These are phyloP conservation scores for Colletotrichum cordylinicola DNA, from an alignment of 2,329 filamentous ascomycete species.

Conservation along the genomic window DNA sequence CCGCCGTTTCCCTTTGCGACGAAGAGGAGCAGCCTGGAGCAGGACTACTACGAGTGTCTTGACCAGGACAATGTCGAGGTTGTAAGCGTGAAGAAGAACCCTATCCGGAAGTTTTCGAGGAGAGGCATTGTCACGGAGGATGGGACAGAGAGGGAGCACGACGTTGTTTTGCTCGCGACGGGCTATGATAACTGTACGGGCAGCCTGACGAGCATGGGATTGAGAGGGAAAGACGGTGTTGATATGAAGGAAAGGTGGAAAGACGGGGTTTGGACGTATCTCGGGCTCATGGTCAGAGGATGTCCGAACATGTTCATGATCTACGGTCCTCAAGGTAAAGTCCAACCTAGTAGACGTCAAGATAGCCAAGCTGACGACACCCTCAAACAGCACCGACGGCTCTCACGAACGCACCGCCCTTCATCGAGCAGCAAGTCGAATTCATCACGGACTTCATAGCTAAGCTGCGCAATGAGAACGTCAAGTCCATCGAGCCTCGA, in stretches of 20 bases:
- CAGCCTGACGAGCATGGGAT: constrained; percentile 33
- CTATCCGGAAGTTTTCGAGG: constrained; percentile 44
- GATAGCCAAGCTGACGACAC: background rate
- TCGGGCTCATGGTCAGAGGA: constrained; percentile 26
- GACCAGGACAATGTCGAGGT: constrained; percentile 50
- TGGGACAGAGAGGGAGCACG: constrained; percentile 39
- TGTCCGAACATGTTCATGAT: constrained; percentile 28
- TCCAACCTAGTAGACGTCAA: background rate
- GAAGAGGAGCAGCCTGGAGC: constrained; percentile 52
- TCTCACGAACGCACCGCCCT: constrained; percentile 23
- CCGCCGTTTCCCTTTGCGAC: constrained; percentile 51
- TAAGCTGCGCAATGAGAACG: constrained; percentile 6
- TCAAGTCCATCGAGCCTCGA: constrained; percentile 22
- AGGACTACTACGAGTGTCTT: constrained; percentile 54
- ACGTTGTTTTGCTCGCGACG: constrained; percentile 36
- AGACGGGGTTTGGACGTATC: constrained; percentile 32
- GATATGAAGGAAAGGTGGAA: constrained; percentile 37
- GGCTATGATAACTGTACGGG: constrained; percentile 42
- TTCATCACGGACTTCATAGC: constrained; percentile 16
- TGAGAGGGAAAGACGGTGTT: constrained; percentile 31
- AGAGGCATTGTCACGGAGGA: constrained; percentile 44
- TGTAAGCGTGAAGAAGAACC: constrained; percentile 46
- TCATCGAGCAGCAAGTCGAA: constrained; percentile 23
- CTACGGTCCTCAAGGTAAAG: constrained; percentile 28
- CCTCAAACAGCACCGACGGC: constrained; percentile 18